These are phyloP conservation scores for Citrullus mucosospermus DNA, from an alignment of 306 rosid species.

Conservation along the genomic window DNA sequence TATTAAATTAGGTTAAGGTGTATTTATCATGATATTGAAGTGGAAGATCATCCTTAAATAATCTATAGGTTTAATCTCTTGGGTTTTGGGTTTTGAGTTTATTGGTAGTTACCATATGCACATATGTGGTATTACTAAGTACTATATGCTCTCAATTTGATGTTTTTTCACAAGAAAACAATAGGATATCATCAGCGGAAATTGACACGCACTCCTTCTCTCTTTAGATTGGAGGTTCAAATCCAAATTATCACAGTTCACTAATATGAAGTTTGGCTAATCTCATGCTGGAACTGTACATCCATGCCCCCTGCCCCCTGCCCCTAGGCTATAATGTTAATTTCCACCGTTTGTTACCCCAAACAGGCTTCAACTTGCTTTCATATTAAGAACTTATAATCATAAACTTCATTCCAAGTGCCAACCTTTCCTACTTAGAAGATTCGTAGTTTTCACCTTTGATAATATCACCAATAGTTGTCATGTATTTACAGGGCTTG, in stretches of 20 bases:
- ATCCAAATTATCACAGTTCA: not conserved
- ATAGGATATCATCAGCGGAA: not conserved
- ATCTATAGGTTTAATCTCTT: not conserved
- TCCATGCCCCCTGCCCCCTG: not conserved
- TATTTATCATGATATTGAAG: not conserved
- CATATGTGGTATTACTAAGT: not conserved
- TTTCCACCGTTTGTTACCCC: not conserved
- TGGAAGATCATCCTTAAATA: not conserved
- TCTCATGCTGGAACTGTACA: not conserved
- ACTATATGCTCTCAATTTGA: not conserved
- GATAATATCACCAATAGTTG: not conserved
- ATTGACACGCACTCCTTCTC: no score
- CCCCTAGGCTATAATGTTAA: not conserved
- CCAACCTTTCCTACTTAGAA: not conserved
- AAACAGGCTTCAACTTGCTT: not conserved
- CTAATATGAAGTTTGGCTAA: not conserved
- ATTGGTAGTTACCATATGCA: not conserved
- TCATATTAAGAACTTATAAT: not conserved
- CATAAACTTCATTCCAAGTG: not conserved
- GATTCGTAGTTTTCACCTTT: not conserved
- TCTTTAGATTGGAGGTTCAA: no score
- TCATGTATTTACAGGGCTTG: slow-evolving; percentile 54
- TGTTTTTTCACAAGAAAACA: not conserved
- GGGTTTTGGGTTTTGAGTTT: not conserved
- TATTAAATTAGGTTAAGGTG: not conserved